A percentile compares a stretch with the other conserved stretches of the same genome.
phyloP scores from a whole-genome alignment of 2,329 filamentous ascomycete species.

The Byssothecium circinans region DNA sequence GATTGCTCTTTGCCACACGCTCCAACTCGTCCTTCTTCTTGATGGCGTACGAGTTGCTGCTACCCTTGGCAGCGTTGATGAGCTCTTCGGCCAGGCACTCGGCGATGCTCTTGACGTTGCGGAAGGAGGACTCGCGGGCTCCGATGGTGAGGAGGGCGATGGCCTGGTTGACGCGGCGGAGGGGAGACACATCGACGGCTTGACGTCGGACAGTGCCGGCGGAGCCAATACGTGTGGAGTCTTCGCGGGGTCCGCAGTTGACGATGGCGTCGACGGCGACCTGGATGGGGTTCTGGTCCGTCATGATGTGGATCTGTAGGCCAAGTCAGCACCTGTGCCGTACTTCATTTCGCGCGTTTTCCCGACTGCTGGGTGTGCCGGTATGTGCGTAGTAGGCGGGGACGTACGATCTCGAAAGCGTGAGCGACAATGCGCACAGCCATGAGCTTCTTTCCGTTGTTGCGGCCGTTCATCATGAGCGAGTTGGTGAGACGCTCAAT shows the following conservation, averaged over 20 bases:
- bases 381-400: not conserved
- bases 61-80: slow-evolving; percentile 99
- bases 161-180: slow-evolving; percentile 99
- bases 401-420: slow-evolving; percentile 97
- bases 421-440: slow-evolving; percentile 99
- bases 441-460: slow-evolving; percentile 99
- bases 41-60: slow-evolving; percentile 99
- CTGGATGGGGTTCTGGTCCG: slow-evolving; percentile 99
- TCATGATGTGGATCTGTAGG: slow-evolving; percentile 97
- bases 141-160: slow-evolving; percentile 98
- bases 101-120: slow-evolving; percentile 99
- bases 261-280: slow-evolving; percentile 98
- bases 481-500: slow-evolving; percentile 99
- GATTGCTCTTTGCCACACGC: slow-evolving; percentile 99
- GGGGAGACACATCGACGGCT: slow-evolving; percentile 99
- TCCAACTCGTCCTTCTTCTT: slow-evolving; percentile 99
- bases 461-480: slow-evolving; percentile 99
- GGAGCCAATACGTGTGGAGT: slow-evolving; percentile 98
- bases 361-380: not conserved
- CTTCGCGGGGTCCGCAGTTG: slow-evolving; percentile 99
- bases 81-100: slow-evolving; percentile 99
- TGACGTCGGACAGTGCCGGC: slow-evolving; percentile 99
- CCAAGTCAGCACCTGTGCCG: slow-evolving; percentile 4
- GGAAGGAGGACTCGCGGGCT: slow-evolving; percentile 98
- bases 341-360: not conserved